Percentiles rank a stretch among this genome's conserved stretches.
These are phyloP conservation scores for Prunus kanzakura DNA, from an alignment of 306 rosid genomes.

Conservation along the genomic window DNA sequence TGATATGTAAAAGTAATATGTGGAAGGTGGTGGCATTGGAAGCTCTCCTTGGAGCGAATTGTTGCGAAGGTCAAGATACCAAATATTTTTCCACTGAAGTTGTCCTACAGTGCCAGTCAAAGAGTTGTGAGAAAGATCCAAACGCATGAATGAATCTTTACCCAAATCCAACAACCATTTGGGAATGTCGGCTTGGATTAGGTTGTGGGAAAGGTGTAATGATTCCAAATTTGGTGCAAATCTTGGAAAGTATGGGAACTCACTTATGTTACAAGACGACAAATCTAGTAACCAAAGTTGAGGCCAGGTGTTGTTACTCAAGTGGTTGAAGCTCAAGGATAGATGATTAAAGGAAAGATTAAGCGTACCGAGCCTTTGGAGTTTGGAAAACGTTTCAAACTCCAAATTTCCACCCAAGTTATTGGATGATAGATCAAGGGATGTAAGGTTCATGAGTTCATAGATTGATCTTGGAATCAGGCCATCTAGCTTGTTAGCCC, in stretches of 20 bases:
- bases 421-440: background rate
- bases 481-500: background rate
- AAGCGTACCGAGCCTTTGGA: background rate
- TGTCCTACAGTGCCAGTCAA: background rate
- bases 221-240: no score
- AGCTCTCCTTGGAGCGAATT: no score
- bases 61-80: no score
- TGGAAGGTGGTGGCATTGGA: no score
- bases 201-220: no score
- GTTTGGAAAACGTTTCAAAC: background rate
- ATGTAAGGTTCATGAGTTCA: fast-evolving
- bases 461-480: background rate
- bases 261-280: conserved; percentile 5
- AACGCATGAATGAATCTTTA: background rate
- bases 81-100: no score
- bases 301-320: no score
- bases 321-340: no score
- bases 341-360: background rate
- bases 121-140: background rate
- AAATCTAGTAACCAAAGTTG: fast-evolving
- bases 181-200: no score
- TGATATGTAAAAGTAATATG: no score
- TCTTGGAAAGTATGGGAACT: background rate
- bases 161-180: background rate
- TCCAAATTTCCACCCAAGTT: background rate